Conservation (phyloP, 2,329 filamentous ascomycete species). For the Lasiodiplodia sp. region DNA sequence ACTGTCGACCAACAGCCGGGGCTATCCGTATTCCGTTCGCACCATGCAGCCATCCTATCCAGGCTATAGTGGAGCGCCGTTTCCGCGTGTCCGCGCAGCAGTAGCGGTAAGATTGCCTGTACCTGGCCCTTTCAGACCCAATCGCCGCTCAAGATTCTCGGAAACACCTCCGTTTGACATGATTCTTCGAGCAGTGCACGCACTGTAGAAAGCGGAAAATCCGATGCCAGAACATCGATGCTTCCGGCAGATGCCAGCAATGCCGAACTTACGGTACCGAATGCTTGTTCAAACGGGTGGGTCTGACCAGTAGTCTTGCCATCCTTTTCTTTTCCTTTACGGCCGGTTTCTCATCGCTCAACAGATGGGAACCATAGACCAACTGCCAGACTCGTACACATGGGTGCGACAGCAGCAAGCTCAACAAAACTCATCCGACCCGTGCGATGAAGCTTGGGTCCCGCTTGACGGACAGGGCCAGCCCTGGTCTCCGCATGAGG, state of each 20-base stretch:
- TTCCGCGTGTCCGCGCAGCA: not conserved
- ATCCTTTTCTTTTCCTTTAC: not conserved
- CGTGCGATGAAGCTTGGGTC: not conserved
- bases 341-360: not conserved
- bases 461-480: not conserved
- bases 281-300: conserved; percentile 15
- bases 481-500: conserved; percentile 5
- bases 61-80: not conserved
- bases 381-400: not conserved
- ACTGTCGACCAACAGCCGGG: no score
- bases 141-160: not conserved
- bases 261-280: conserved; percentile 2
- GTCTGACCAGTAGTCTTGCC: not conserved
- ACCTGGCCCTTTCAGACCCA: not conserved
- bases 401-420: not conserved
- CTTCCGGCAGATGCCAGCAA: not conserved
- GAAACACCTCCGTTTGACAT: not conserved
- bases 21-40: not conserved
- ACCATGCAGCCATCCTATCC: not conserved
- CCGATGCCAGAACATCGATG: not conserved
- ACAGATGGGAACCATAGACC: not conserved
- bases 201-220: conserved; percentile 24
- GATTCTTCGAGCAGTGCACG: not conserved
- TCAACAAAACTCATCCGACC: not conserved
- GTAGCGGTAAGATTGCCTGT: conserved; percentile 1